Percentiles rank a stretch among this genome's conserved stretches.
These are phyloP conservation scores for Ceriops zippeliana DNA, from an alignment of 345 rosid species.

Conservation along the genomic window DNA sequence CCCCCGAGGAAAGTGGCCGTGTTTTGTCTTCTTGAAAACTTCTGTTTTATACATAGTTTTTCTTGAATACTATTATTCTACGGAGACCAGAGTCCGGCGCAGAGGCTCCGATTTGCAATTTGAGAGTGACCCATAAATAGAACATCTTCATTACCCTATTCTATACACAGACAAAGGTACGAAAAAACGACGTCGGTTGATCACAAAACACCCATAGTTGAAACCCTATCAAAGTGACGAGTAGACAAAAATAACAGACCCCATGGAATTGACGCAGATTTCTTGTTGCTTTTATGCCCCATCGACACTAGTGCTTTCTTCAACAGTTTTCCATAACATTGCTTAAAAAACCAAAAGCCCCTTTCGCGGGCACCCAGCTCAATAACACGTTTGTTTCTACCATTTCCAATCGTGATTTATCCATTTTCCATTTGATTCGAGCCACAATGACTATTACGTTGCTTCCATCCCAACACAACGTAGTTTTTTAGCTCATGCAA, in stretches of 20 bases:
- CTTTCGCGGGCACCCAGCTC: too few relatives aligned
- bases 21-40: neutral
- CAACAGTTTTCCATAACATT: too few relatives aligned
- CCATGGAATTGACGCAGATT: neutral
- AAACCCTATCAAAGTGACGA: neutral
- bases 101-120: neutral
- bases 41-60: too few relatives aligned
- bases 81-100: neutral
- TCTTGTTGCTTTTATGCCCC: too few relatives aligned
- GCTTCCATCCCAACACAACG: too few relatives aligned
- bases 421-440: too few relatives aligned
- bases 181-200: neutral
- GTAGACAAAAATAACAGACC: neutral
- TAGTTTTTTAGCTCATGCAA: too few relatives aligned
- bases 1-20: neutral
- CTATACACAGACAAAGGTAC: neutral
- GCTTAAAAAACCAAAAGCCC: too few relatives aligned
- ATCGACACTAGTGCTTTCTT: too few relatives aligned
- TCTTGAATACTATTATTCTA: neutral
- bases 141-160: constrained; percentile 1
- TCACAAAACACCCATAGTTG: constrained; percentile 3
- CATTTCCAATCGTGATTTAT: too few relatives aligned
- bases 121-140: neutral
- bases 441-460: too few relatives aligned
- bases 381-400: too few relatives aligned